Conservation (phyloP, 805 yeast genomes). For the Clavispora vitiphila region DNA sequence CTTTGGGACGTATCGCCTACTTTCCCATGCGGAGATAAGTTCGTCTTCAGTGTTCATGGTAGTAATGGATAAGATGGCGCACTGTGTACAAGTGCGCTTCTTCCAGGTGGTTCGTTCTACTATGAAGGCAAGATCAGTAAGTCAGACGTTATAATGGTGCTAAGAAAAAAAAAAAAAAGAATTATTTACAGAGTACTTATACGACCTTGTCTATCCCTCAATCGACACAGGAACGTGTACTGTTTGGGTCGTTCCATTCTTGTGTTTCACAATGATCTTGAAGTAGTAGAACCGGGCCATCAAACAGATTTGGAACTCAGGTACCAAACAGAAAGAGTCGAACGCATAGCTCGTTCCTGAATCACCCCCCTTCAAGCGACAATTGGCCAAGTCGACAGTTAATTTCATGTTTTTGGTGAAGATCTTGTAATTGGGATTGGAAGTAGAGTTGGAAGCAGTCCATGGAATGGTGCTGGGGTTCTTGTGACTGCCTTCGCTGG, state of each 20-base stretch:
- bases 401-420: slow-evolving; percentile 27
- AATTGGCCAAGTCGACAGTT: slow-evolving; percentile 23
- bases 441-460: slow-evolving; percentile 12
- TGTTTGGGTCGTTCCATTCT: slow-evolving; percentile 25
- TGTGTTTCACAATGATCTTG: slow-evolving; percentile 25
- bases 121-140: not conserved
- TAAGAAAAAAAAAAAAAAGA: not conserved
- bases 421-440: slow-evolving; percentile 14
- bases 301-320: slow-evolving; percentile 35
- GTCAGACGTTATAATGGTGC: not conserved
- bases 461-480: slow-evolving; percentile 26
- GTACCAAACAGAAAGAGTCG: slow-evolving; percentile 32
- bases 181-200: no score
- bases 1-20: slow-evolving; percentile 34
- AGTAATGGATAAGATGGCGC: not conserved
- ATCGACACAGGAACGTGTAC: slow-evolving; percentile 34
- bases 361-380: slow-evolving; percentile 25
- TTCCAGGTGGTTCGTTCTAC: no score
- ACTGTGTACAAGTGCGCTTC: not conserved
- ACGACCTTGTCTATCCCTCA: no score
- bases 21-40: slow-evolving; percentile 39
- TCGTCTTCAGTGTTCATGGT: slow-evolving; percentile 15
- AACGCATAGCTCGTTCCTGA: slow-evolving; percentile 13
- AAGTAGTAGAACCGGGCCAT: slow-evolving; percentile 33
- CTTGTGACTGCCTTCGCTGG: slow-evolving; percentile 18